These are phyloP conservation scores for Vitis vinifera DNA, from an alignment of 164 flowering plant species.

Conservation along the genomic window ASM3070453v1 NC_081805.1:27449501-27450000, in stretches of 20 bases:
- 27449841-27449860: not conserved
- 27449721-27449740: slow-evolving; percentile 49
- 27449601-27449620: not conserved
- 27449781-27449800: not conserved
- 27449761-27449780: slow-evolving; percentile 37
- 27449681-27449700: slow-evolving; percentile 51
- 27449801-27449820: not conserved
- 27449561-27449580: not conserved
- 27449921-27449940: not conserved
- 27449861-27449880: not conserved
- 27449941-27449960: not conserved
- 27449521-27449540: not conserved
- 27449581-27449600: not conserved
- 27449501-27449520: not conserved
- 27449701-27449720: slow-evolving; percentile 36
- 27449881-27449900: not conserved
- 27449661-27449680: slow-evolving; percentile 53
- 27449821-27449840: not conserved
- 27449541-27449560: not conserved
- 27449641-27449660: slow-evolving; percentile 49
- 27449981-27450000: not conserved
- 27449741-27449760: slow-evolving; percentile 61
- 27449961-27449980: not conserved
- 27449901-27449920: not conserved
- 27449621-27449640: not conserved